These are phyloP conservation scores for Salix dunnii DNA, from an alignment of 345 rosid genomes.

Conservation along the genomic window DNA sequence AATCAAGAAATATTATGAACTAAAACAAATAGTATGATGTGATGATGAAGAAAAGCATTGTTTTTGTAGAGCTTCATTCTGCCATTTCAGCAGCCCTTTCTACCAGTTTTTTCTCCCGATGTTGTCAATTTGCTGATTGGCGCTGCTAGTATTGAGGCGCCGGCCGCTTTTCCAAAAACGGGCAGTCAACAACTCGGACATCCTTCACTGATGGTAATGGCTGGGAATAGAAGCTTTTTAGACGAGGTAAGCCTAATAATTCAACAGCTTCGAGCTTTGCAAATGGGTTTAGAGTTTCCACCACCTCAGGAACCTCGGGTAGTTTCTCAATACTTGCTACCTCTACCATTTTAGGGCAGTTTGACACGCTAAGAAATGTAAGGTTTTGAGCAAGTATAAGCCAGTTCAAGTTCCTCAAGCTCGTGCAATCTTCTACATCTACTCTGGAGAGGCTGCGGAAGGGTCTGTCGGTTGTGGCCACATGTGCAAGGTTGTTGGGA, in stretches of 20 bases:
- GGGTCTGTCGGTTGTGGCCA: not conserved
- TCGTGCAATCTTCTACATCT: not conserved
- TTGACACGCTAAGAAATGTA: not conserved
- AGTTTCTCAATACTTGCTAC: not conserved
- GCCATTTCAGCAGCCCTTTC: not conserved
- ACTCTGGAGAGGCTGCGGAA: not conserved
- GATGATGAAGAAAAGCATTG: not conserved
- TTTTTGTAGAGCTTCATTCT: not conserved
- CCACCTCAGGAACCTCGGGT: not conserved
- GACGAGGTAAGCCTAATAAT: fast-evolving
- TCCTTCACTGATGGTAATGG: no score
- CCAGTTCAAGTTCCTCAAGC: not conserved
- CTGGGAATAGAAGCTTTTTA: no score
- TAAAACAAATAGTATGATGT: not conserved
- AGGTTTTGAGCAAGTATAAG: not conserved
- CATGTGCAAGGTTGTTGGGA: not conserved
- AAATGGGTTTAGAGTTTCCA: no score
- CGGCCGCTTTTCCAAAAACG: not conserved
- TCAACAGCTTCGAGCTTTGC: no score
- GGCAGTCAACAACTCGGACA: not conserved
- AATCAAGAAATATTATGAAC: not conserved
- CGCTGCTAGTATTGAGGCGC: not conserved
- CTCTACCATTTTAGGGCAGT: not conserved
- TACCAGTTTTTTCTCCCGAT: not conserved
- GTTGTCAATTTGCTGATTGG: not conserved